These are phyloP conservation scores for Tetradesmus lagerheimii DNA, from an alignment of 139 green algal species.

Conservation along the genomic window DNA sequence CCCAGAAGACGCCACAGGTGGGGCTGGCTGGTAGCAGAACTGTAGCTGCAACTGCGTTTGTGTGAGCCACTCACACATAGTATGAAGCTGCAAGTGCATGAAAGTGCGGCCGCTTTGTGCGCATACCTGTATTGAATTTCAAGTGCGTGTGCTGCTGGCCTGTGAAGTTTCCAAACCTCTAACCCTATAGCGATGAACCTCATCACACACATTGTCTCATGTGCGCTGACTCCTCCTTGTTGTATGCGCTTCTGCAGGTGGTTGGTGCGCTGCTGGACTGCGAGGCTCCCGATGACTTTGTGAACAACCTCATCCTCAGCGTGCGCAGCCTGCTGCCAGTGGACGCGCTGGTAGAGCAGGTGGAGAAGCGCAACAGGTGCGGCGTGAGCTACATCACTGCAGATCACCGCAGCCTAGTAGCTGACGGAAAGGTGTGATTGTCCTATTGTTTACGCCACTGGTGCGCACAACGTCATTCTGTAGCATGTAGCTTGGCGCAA, in stretches of 20 bases:
- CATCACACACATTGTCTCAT: constrained; percentile 75
- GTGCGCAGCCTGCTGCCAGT: constrained; percentile 94
- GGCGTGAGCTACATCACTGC: background rate
- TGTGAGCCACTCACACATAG: too few relatives aligned
- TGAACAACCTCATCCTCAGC: constrained; percentile 98
- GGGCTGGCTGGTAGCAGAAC: background rate
- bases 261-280: constrained; percentile 97
- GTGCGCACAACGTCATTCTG: too few relatives aligned
- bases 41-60: too few relatives aligned
- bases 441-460: too few relatives aligned
- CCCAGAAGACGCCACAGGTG: constrained; percentile 82
- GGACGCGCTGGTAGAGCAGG: constrained; percentile 83
- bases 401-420: too few relatives aligned
- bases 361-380: constrained; percentile 88
- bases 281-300: constrained; percentile 96
- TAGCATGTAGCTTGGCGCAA: too few relatives aligned
- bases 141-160: constrained; percentile 95
- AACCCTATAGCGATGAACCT: too few relatives aligned
- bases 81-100: too few relatives aligned
- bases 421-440: background rate
- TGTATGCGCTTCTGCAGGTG: constrained; percentile 65
- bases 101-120: too few relatives aligned
- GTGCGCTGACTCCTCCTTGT: background rate
- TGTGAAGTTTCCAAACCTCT: constrained; percentile 91
- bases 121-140: too few relatives aligned